These are phyloP conservation scores for Rhizopus stolonifer DNA, from an alignment of 371 early-diverging fungal species.

Conservation along the genomic window DNA sequence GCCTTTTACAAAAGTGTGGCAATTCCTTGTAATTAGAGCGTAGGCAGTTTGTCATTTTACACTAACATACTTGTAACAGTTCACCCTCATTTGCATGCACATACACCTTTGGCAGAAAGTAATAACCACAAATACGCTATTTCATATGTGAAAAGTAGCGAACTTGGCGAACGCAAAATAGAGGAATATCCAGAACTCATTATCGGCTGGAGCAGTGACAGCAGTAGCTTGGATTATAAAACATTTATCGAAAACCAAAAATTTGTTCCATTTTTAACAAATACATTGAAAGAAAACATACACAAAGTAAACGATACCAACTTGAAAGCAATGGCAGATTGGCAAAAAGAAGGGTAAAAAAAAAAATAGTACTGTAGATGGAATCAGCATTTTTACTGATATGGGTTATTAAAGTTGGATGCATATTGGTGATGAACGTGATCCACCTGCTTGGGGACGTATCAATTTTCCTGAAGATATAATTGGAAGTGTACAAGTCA, in stretches of 20 bases:
- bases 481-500: conserved; percentile 69
- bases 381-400: neutral
- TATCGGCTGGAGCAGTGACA: conserved; percentile 42
- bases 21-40: neutral
- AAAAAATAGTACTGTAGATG: neutral
- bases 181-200: conserved; percentile 24
- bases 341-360: conserved; percentile 55
- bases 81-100: conserved; percentile 12
- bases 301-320: conserved; percentile 38
- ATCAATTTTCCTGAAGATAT: conserved; percentile 81
- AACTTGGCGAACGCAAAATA: neutral
- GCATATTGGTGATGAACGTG: conserved; percentile 61
- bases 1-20: neutral
- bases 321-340: conserved; percentile 52
- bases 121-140: conserved; percentile 11
- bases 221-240: conserved; percentile 22
- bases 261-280: conserved; percentile 43
- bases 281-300: conserved; percentile 38
- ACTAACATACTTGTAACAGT: conserved; percentile 2
- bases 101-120: neutral
- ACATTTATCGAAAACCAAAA: conserved; percentile 45
- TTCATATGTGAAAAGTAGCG: conserved; percentile 15
- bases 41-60: neutral
- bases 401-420: conserved; percentile 39
- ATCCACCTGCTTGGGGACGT: conserved; percentile 70